These are phyloP conservation scores for Gossypium stocksii DNA, from an alignment of 345 rosid species.

Conservation along the genomic window DNA sequence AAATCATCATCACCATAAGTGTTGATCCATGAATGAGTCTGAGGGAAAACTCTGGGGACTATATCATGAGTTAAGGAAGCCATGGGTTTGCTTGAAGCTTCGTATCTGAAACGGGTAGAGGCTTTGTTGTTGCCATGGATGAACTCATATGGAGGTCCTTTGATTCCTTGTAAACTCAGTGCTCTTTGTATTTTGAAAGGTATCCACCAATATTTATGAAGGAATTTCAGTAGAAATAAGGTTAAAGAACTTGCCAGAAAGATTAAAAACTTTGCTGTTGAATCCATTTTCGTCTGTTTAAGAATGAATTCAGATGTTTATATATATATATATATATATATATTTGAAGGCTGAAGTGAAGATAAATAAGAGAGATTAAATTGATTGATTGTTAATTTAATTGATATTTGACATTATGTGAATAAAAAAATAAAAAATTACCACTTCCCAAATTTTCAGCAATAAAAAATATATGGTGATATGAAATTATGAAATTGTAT, in stretches of 20 bases:
- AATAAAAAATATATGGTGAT: too few relatives aligned
- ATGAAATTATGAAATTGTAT: too few relatives aligned
- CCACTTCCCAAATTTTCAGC: too few relatives aligned
- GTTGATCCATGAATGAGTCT: conserved; percentile 27
- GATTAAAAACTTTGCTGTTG: conserved; percentile 4
- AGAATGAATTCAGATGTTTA: not conserved
- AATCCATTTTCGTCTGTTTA: not conserved
- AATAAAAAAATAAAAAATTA: too few relatives aligned
- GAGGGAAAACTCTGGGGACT: conserved; percentile 25
- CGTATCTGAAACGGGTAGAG: conserved; percentile 1
- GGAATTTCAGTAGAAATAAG: conserved; percentile 8
- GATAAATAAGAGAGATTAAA: too few relatives aligned
- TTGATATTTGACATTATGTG: too few relatives aligned
- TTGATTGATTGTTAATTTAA: too few relatives aligned
- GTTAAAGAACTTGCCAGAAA: conserved; percentile 5
- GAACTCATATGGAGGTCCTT: conserved; percentile 37
- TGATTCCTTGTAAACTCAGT: conserved; percentile 25
- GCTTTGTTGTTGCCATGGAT: conserved; percentile 37
- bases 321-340: too few relatives aligned
- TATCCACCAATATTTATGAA: conserved; percentile 28
- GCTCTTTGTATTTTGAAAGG: conserved; percentile 17
- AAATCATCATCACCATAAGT: conserved; percentile 17
- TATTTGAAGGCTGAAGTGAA: too few relatives aligned
- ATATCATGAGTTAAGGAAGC: conserved; percentile 24
- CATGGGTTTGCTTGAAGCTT: conserved; percentile 17